These are phyloP conservation scores for Geranomyces michiganensis DNA, from an alignment of 192 early-diverging fungal species.

Conservation along the genomic window DNA sequence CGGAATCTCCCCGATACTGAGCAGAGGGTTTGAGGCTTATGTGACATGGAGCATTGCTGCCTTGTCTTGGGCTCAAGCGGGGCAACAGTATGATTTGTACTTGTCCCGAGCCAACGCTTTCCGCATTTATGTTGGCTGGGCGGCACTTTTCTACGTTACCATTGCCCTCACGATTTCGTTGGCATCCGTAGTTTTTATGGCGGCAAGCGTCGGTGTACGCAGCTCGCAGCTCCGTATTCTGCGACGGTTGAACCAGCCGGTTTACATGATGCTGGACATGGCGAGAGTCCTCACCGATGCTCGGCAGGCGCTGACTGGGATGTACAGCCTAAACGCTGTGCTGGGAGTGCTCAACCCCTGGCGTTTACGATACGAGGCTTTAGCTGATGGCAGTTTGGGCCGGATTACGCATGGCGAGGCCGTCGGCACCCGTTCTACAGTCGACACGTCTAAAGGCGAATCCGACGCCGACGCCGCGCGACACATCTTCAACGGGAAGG, in stretches of 20 bases:
- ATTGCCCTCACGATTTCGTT: neutral
- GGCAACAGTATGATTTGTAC: neutral
- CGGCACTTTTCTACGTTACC: conserved; percentile 5
- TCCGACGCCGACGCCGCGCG: too few species aligned
- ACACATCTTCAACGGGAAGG: too few species aligned
- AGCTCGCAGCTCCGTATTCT: neutral
- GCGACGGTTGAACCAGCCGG: neutral
- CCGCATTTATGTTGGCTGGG: neutral
- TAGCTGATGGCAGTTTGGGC: neutral
- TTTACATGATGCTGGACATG: conserved; percentile 9
- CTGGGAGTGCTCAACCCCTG: conserved; percentile 3
- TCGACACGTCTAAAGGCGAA: too few species aligned
- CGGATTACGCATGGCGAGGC: neutral
- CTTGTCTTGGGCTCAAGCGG: neutral
- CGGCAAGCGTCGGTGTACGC: neutral
- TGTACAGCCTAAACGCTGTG: conserved; percentile 5
- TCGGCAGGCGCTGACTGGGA: conserved; percentile 4
- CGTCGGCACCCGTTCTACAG: too few species aligned
- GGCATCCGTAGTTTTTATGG: neutral
- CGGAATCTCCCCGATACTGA: neutral
- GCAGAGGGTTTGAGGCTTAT: neutral
- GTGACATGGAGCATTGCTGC: neutral
- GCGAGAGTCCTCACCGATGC: conserved; percentile 1
- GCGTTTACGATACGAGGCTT: conserved; percentile 4
- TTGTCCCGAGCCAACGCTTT: conserved; percentile 1